Conservation (phyloP, 2,329 filamentous ascomycete species). For the Clonostachys rhizophaga region DNA sequence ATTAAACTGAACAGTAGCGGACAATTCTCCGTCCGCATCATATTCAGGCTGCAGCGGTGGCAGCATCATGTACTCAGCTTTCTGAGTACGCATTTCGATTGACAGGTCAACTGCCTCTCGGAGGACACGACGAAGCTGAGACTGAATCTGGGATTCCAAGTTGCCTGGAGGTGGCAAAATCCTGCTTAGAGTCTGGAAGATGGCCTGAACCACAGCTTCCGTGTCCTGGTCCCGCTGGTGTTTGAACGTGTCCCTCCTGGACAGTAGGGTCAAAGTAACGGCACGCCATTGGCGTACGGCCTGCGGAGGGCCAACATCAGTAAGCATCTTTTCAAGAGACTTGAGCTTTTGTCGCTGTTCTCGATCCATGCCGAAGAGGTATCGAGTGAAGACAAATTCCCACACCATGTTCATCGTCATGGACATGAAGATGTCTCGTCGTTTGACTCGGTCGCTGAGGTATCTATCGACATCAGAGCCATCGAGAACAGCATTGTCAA, state of each 20-base stretch:
- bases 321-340: conserved; percentile 84
- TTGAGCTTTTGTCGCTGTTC: conserved; percentile 98
- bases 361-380: conserved; percentile 97
- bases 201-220: conserved; percentile 83
- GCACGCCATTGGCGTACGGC: conserved; percentile 98
- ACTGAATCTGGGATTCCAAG: conserved; percentile 73
- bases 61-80: conserved; percentile 97
- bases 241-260: conserved; percentile 74
- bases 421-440: conserved; percentile 95
- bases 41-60: conserved; percentile 93
- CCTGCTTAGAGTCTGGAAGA: conserved; percentile 77
- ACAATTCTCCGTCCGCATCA: conserved; percentile 85
- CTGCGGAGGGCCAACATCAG: conserved; percentile 78
- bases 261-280: conserved; percentile 85
- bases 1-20: conserved; percentile 86
- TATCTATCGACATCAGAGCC: conserved; percentile 89
- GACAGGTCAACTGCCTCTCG: conserved; percentile 84
- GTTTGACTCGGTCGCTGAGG: conserved; percentile 79
- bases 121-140: conserved; percentile 83
- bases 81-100: conserved; percentile 95
- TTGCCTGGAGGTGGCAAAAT: conserved; percentile 84
- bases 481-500: conserved; percentile 92
- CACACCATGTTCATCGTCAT: conserved; percentile 99
- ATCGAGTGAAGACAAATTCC: conserved; percentile 97
- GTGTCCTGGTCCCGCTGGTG: conserved; percentile 84